Conservation (phyloP, 225 moss, liverwort and hornwort genomes). For the Ulota crispa region DNA sequence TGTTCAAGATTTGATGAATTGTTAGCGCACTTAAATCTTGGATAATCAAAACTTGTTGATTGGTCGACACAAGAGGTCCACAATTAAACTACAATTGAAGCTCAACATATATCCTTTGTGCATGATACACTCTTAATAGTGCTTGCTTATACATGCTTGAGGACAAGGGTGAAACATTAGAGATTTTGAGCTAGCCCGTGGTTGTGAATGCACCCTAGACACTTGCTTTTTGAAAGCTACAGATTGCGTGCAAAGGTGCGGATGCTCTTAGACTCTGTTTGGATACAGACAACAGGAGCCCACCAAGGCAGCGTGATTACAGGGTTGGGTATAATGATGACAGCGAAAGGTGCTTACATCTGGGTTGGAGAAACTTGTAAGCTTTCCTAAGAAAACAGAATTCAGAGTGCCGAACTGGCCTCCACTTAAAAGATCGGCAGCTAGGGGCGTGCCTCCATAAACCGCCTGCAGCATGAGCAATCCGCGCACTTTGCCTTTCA, state of each 20-base stretch:
- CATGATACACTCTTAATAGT: too few species aligned
- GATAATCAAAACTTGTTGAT: too few species aligned
- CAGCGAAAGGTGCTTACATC: conserved; percentile 47
- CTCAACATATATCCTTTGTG: too few species aligned
- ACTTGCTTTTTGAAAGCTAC: too few species aligned
- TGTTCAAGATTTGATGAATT: too few species aligned
- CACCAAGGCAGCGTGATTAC: neutral
- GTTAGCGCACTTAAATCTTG: too few species aligned
- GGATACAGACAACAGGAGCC: neutral
- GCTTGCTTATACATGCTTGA: too few species aligned
- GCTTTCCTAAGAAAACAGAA: conserved; percentile 43
- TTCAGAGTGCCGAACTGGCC: conserved; percentile 68
- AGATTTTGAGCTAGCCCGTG: too few species aligned
- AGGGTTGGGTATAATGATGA: neutral
- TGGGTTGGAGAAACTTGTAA: conserved; percentile 49
- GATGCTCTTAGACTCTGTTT: neutral
- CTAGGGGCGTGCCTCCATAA: conserved; percentile 81
- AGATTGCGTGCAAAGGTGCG: too few species aligned
- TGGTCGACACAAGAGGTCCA: too few species aligned
- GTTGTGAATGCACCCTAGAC: too few species aligned
- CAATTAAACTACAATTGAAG: too few species aligned
- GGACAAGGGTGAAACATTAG: accelerated
- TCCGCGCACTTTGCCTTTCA: conserved; percentile 78
- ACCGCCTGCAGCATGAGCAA: conserved; percentile 71
- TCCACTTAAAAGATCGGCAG: conserved; percentile 69